Base-by-base conservation (phyloP, 306 rosid genomes). In the Canavalia ensiformis region DNA sequence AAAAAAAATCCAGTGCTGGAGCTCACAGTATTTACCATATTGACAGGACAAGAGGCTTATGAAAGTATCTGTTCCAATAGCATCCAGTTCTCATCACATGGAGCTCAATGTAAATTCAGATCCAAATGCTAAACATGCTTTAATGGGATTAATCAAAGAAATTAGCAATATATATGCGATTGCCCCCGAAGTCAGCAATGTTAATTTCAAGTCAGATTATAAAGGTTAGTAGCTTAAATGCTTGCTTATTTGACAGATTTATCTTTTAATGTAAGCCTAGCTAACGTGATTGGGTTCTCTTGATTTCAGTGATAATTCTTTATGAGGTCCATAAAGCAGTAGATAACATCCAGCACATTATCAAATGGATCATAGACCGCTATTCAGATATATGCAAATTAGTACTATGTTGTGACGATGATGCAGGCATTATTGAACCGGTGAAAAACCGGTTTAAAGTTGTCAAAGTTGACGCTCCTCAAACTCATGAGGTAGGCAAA, bases 311-410 rank as follows among this genome's bases (percentile, higher is more conserved):
- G 10, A 79, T 95, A 63, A 85, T 95, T 83, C 92, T 95, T 51
- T 84, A 91, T 67, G 95, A 82, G 30, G 91, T 89, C 25, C 94
- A 95, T 86, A 87, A 91, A 78, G 90, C 97, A 57, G 77, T 81
- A 34, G 92, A 91, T 82, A 89, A 84, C 80, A 82, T 90, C 59
- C 97, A 90, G 57, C 95, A 92, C 84, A 73, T 95, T 90, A 89
- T 92, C 77, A 92, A 91, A 80, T 95, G 97, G 97, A 91, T 90
- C 59, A 84, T 91, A 84, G 99, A 95, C 81, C 88, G 99, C 72
- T 87, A 91, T 82, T 71, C 90, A 11, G 94, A 95, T 70, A 76
- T 88, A 31, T 93, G 97, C 79, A 90, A 86, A 80, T 88, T 95
- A 37, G 60, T 95, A 29, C 88, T 95, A 47, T 88, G 94, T 82